Evolutionary conservation across 805 yeast genomes (phyloP).

Genomic region (Candida succiphila): DNA sequence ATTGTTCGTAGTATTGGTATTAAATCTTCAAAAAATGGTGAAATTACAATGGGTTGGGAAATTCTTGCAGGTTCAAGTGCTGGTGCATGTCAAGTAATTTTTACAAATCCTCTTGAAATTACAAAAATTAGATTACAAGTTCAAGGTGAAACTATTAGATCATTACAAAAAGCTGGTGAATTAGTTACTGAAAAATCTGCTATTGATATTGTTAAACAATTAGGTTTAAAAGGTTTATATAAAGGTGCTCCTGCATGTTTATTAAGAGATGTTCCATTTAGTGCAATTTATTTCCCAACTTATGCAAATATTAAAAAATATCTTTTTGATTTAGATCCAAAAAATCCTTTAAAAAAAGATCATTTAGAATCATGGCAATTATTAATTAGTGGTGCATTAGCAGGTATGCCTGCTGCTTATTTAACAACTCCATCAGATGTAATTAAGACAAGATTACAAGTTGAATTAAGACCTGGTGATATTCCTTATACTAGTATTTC

Average conservation of each 20-base stretch:
- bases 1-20: slow-evolving; percentile 67
- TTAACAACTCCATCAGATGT: slow-evolving; percentile 96
- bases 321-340: slow-evolving; percentile 75
- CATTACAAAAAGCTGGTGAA: slow-evolving; percentile 21
- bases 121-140: slow-evolving; percentile 92
- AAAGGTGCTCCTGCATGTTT: slow-evolving; percentile 89
- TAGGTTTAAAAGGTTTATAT: slow-evolving; percentile 81
- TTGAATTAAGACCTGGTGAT: slow-evolving; percentile 70
- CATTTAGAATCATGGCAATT: slow-evolving; percentile 76
- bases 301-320: slow-evolving; percentile 87
- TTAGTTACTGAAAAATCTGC: slow-evolving; percentile 40
- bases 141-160: slow-evolving; percentile 60
- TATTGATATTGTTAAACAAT: slow-evolving; percentile 58
- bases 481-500: slow-evolving; percentile 64
- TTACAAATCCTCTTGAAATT: slow-evolving; percentile 93
- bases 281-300: slow-evolving; percentile 95
- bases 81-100: slow-evolving; percentile 92
- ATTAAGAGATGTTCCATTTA: slow-evolving; percentile 90
- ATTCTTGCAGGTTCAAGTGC: slow-evolving; percentile 86
- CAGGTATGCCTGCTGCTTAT: slow-evolving; percentile 98
- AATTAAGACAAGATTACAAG: slow-evolving; percentile 88
- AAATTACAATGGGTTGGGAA: slow-evolving; percentile 51
- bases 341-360: slow-evolving; percentile 43
- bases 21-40: slow-evolving; percentile 34
- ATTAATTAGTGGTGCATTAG: slow-evolving; percentile 80